Evolutionary conservation across 192 early-diverging fungal species (phyloP).

Genomic region (Spizellomyces punctatus): DNA sequence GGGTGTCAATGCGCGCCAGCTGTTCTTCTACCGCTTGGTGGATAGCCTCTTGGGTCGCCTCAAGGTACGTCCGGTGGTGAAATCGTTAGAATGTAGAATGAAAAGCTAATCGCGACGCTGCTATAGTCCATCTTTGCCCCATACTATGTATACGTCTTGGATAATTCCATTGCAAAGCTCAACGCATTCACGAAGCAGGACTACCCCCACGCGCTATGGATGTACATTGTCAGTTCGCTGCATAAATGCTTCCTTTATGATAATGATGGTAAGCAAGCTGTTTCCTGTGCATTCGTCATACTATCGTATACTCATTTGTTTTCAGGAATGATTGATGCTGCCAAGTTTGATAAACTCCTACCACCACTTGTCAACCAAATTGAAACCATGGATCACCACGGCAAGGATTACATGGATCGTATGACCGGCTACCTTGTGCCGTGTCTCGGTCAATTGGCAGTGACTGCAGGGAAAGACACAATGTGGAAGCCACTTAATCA

Average conservation of each 20-base stretch:
- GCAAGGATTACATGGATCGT: constrained; percentile 32
- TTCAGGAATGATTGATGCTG: constrained; percentile 65
- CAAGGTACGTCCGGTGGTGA: constrained; percentile 12
- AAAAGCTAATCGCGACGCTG: background rate
- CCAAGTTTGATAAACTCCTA: constrained; percentile 75
- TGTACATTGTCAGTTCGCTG: constrained; percentile 68
- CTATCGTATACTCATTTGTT: constrained; percentile 19
- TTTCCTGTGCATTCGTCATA: constrained; percentile 5
- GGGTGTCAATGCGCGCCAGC: constrained; percentile 28
- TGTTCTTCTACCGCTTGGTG: constrained; percentile 51
- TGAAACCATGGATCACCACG: constrained; percentile 50
- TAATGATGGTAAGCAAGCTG: constrained; percentile 33
- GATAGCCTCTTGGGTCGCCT: constrained; percentile 45
- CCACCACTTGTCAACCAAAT: constrained; percentile 78
- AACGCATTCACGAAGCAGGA: constrained; percentile 41
- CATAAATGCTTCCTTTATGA: constrained; percentile 53
- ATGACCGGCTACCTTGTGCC: constrained; percentile 62
- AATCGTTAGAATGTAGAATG: too few species aligned
- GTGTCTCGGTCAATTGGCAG: constrained; percentile 78
- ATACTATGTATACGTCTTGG: constrained; percentile 77
- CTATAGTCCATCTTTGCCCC: constrained; percentile 68
- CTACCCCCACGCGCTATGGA: constrained; percentile 69
- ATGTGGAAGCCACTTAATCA: constrained; percentile 90
- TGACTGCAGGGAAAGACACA: constrained; percentile 73
- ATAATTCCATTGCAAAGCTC: constrained; percentile 58